phyloP scores from a whole-genome alignment of 148 eudicot species.

The Rhododendron ovatum region DNA sequence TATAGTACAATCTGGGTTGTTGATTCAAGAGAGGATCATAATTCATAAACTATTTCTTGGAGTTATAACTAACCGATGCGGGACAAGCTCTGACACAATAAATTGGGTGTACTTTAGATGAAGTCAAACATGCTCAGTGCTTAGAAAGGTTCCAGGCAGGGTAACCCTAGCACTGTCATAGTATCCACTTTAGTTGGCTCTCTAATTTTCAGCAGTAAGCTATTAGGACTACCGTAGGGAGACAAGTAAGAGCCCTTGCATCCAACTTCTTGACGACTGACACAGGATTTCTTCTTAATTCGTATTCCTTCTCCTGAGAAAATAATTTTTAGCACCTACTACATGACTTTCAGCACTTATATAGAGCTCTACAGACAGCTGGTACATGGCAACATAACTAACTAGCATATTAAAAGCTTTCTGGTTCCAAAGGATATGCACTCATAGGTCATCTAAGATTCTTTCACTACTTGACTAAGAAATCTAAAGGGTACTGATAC shows the following conservation, averaged over 20 bases:
- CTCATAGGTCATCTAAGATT: not conserved
- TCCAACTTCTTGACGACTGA: not conserved
- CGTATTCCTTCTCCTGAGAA: not conserved
- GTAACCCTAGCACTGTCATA: not conserved
- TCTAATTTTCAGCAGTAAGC: not conserved
- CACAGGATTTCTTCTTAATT: not conserved
- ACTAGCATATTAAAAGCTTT: not conserved
- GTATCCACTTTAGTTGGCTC: not conserved
- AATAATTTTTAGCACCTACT: not conserved
- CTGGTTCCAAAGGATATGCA: not conserved
- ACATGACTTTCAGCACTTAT: not conserved
- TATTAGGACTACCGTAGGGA: not conserved
- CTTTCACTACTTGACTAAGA: not conserved
- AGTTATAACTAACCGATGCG: not conserved
- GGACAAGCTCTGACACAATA: not conserved
- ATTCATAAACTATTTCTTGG: not conserved
- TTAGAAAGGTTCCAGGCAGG: not conserved
- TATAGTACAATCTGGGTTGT: not conserved
- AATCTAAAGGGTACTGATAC: not conserved
- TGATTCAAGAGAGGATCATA: not conserved
- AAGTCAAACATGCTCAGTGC: not conserved
- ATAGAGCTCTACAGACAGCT: not conserved
- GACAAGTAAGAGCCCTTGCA: not conserved
- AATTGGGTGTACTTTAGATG: not conserved
- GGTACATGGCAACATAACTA: not conserved